Evolutionary conservation across 164 flowering plant genomes (phyloP), one percentile per base, ranked within the genome.

Genomic region (Tetrastigma voinierianum): DNA sequence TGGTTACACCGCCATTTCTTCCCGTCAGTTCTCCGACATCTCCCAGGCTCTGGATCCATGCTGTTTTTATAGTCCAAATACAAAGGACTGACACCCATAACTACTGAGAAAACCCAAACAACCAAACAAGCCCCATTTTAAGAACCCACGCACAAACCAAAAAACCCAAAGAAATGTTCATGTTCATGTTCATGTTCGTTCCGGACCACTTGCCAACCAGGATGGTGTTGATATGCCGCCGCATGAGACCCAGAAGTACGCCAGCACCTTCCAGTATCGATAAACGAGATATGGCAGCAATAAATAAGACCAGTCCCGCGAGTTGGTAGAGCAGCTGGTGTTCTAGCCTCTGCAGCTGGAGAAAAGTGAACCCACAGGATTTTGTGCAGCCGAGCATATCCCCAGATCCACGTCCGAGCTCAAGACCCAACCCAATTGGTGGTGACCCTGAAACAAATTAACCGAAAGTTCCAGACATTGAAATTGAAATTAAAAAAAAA

Each of bases 21-120:
- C n/a, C 88, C 88, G 65, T 86, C 88, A 3, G 88, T 86, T 78
- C 90, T 81, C 46, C 84, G 80, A 57, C 90, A 86, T 51, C 88
- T 75, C 43, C 86, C 78, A 25, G 87, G 86, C 62, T 86, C 90
- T 43, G 84, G 81, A 19, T 86, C 86, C 76, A 72, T 47, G 25
- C 81, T 78, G 23, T 61, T 70, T 63, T 46, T 72, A 11, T 61
- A 51, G 14, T 64, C 73, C 67, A 43, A 56, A 15, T 43, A 54
- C 24, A 57, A 19, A 0, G 61, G 40, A 17, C 63, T 70, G 4
- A 25, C 14, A 3, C 59, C 66, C 51, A 63, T 8, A 24, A 43
- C 65, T 66, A 45, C 13, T 20, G 16, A 18, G 2, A 49, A 46
- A n/a, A 59, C 43, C 21, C 43, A 14, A 60, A 19, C 12, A 40